Percentiles rank a stretch among this genome's conserved stretches.
phyloP scores from a whole-genome alignment of 208 protist genomes.

The Zelonia costaricensis region DNA sequence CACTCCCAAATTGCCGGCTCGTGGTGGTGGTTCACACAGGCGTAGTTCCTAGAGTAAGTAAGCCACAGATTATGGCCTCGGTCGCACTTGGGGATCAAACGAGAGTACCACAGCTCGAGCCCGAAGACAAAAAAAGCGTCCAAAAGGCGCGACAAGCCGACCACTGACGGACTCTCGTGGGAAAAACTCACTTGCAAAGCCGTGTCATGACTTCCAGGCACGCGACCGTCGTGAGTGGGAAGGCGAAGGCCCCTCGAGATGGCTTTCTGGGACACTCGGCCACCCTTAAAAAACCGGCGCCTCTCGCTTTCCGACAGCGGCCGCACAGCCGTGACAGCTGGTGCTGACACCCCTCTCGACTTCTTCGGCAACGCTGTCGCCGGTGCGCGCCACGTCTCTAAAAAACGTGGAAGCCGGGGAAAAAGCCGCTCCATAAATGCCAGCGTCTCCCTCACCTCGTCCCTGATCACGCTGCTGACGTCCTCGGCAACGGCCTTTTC shows the following conservation, averaged over 20 bases:
- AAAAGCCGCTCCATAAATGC: slow-evolving; percentile 30
- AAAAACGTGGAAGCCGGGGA: slow-evolving; percentile 15
- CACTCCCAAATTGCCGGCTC: slow-evolving; percentile 81
- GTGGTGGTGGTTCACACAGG: slow-evolving; percentile 55
- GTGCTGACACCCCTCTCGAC: background rate
- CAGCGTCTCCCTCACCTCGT: slow-evolving; percentile 22
- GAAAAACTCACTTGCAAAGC: slow-evolving; percentile 30
- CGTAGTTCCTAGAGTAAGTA: slow-evolving; percentile 44
- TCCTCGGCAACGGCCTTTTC: slow-evolving; percentile 6
- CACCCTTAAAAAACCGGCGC: slow-evolving; percentile 44
- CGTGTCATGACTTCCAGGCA: slow-evolving; percentile 34
- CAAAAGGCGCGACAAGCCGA: slow-evolving; percentile 43
- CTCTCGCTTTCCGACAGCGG: slow-evolving; percentile 32
- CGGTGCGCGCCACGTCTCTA: slow-evolving; percentile 29
- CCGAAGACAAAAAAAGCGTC: slow-evolving; percentile 46
- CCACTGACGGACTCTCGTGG: slow-evolving; percentile 71
- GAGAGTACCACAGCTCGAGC: slow-evolving; percentile 51
- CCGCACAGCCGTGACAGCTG: background rate
- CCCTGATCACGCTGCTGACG: slow-evolving; percentile 2
- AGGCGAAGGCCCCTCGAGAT: slow-evolving; percentile 29
- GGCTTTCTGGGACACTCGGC: slow-evolving; percentile 4
- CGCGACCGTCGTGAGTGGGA: slow-evolving; percentile 37
- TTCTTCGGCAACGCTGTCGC: background rate
- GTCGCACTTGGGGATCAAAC: slow-evolving; percentile 67
- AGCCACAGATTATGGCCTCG: slow-evolving; percentile 70